These are phyloP conservation scores for Termitomyces bulborhizus DNA, from an alignment of 768 basidiomycete species.

Conservation along the genomic window DNA sequence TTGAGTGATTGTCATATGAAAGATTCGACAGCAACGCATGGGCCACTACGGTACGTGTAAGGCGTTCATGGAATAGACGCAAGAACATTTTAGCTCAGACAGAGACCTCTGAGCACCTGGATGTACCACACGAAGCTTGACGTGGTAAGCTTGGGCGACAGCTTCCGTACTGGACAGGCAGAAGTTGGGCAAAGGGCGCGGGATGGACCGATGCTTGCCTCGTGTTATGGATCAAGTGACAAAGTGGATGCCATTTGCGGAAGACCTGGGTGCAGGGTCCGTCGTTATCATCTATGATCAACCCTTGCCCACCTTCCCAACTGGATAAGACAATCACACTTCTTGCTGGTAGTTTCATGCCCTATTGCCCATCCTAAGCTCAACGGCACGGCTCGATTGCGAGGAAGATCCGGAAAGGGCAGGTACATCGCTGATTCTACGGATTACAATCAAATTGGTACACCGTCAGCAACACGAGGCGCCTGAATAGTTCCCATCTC, in stretches of 20 bases:
- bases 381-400: slow-evolving; percentile 22
- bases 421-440: slow-evolving; percentile 18
- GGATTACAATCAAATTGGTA: slow-evolving; percentile 28
- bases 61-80: too few species aligned
- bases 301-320: slow-evolving; percentile 16
- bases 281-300: slow-evolving; percentile 16
- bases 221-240: slow-evolving; percentile 22
- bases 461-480: slow-evolving; percentile 35
- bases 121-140: background rate
- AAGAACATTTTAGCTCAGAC: background rate
- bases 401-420: slow-evolving; percentile 25
- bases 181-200: slow-evolving; percentile 28
- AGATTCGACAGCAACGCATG: background rate
- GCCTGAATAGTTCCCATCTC: slow-evolving; percentile 30
- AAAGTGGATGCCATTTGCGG: slow-evolving; percentile 8
- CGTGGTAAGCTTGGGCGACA: background rate
- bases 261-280: slow-evolving; percentile 9
- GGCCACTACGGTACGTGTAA: too few species aligned
- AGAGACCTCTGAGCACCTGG: background rate
- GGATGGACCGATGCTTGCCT: slow-evolving; percentile 22
- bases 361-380: slow-evolving; percentile 10
- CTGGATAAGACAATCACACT: slow-evolving; percentile 4
- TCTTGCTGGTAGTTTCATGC: slow-evolving; percentile 8
- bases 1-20: slow-evolving; percentile 3
- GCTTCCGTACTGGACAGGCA: background rate